Evolutionary conservation across 441 rosid genomes (phyloP).

Genomic region (Arabidopsis lyrata): DNA sequence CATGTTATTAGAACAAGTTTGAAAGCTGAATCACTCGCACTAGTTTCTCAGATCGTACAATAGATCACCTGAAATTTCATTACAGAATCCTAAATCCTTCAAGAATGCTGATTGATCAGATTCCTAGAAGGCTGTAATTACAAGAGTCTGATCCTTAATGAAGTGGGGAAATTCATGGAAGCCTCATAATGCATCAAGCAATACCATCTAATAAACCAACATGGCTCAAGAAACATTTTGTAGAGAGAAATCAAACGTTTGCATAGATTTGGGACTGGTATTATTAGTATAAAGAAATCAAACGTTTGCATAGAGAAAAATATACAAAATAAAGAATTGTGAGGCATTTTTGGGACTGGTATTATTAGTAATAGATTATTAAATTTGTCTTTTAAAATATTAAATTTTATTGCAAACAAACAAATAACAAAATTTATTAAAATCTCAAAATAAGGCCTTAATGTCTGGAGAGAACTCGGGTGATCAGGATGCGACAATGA

Average conservation of each 20-base stretch:
- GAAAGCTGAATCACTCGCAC: background rate
- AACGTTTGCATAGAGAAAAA: background rate
- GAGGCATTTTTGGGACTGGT: no score
- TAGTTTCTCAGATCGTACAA: background rate
- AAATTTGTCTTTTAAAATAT: no score
- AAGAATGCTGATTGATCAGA: background rate
- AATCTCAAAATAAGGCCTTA: no score
- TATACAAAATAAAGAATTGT: no score
- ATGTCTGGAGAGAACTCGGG: no score
- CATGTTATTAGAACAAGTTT: background rate
- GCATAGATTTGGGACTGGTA: background rate
- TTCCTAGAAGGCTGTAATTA: background rate
- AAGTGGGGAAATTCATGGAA: background rate
- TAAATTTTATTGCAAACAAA: background rate
- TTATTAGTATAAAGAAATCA: background rate
- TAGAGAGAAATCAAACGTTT: background rate
- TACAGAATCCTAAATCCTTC: background rate
- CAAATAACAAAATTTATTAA: background rate
- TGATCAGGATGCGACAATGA: no score
- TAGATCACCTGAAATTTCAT: background rate
- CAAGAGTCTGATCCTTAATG: background rate
- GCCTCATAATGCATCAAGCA: constrained; percentile 8
- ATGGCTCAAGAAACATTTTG: background rate
- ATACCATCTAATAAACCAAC: background rate
- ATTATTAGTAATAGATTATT: no score